A percentile compares a stretch with the other conserved stretches of the same genome.
These are phyloP conservation scores for Ilyonectria destructans DNA, from an alignment of 2,329 filamentous ascomycete species.

Conservation along the genomic window DNA sequence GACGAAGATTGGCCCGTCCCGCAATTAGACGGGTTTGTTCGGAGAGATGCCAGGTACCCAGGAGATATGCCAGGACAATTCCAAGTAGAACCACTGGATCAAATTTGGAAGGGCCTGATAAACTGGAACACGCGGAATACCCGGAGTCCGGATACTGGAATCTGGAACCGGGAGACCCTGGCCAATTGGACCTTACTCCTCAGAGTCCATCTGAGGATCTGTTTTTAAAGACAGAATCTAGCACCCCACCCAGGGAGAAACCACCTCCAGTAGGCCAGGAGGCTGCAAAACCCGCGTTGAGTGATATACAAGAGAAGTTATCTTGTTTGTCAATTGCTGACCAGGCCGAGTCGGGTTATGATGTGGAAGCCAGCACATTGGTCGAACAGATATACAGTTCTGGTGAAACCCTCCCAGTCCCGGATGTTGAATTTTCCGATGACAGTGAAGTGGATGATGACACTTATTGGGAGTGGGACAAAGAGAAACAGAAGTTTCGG, in stretches of 20 bases:
- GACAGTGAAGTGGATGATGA: constrained; percentile 39
- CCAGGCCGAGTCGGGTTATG: not conserved
- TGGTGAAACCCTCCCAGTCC: constrained; percentile 38
- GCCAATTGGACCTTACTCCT: not conserved
- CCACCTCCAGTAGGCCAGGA: not conserved
- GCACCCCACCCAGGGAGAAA: not conserved
- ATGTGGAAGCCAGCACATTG: constrained; percentile 2
- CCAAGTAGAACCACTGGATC: not conserved
- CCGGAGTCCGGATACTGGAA: not conserved
- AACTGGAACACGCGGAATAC: too few species aligned
- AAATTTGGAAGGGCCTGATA: not conserved
- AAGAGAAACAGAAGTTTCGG: constrained; percentile 33
- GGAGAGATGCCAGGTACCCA: not conserved
- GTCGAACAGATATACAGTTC: constrained; percentile 39
- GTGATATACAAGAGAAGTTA: constrained; percentile 22
- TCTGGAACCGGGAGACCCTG: not conserved
- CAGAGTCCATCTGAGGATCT: not conserved
- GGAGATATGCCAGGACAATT: not conserved
- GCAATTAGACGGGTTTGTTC: not conserved
- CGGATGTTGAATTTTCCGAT: constrained; percentile 41
- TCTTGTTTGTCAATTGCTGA: constrained; percentile 24
- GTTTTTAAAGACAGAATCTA: too few species aligned
- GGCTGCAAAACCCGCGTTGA: not conserved
- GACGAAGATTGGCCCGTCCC: not conserved
- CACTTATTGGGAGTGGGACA: constrained; percentile 46